Conservation (phyloP, 2,329 filamentous ascomycete species). For the Nothophaeocryptopus gaeumannii region DNA sequence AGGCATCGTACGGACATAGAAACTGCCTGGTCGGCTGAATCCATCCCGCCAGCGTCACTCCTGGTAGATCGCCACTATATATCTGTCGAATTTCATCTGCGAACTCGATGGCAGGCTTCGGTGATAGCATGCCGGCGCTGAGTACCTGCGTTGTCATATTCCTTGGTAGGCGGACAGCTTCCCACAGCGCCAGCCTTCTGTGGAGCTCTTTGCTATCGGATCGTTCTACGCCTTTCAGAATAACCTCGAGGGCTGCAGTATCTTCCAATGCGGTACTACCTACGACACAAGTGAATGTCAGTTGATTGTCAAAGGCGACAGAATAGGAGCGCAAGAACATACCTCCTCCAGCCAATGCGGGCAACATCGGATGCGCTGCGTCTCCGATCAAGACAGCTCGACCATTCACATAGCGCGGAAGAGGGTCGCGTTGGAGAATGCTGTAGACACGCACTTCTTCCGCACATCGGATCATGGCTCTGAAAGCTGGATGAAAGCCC, state of each 20-base stretch:
- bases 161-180: slow-evolving; percentile 9
- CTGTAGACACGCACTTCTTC: slow-evolving; percentile 13
- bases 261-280: slow-evolving; percentile 7
- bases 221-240: slow-evolving; percentile 1
- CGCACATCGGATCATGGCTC: slow-evolving; percentile 6
- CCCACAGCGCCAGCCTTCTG: slow-evolving; percentile 5
- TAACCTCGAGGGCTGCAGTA: slow-evolving; percentile 7
- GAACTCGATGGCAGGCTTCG: slow-evolving; percentile 4
- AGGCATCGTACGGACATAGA: slow-evolving; percentile 8
- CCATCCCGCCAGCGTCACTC: slow-evolving; percentile 1
- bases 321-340: neutral
- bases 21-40: slow-evolving; percentile 7
- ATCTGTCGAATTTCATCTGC: slow-evolving; percentile 5
- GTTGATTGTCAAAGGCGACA: neutral
- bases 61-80: slow-evolving; percentile 7
- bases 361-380: slow-evolving; percentile 16
- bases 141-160: slow-evolving; percentile 12
- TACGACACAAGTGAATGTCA: neutral
- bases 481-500: slow-evolving; percentile 12
- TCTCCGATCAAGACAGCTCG: slow-evolving; percentile 14
- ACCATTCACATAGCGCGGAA: slow-evolving; percentile 7
- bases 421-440: slow-evolving; percentile 7
- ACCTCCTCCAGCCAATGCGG: slow-evolving; percentile 6
- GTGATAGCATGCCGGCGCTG: slow-evolving; percentile 4
- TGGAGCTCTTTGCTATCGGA: neutral